These are phyloP conservation scores for Fusarium anguioides DNA, from an alignment of 2,329 filamentous ascomycete species.

Conservation along the genomic window DNA sequence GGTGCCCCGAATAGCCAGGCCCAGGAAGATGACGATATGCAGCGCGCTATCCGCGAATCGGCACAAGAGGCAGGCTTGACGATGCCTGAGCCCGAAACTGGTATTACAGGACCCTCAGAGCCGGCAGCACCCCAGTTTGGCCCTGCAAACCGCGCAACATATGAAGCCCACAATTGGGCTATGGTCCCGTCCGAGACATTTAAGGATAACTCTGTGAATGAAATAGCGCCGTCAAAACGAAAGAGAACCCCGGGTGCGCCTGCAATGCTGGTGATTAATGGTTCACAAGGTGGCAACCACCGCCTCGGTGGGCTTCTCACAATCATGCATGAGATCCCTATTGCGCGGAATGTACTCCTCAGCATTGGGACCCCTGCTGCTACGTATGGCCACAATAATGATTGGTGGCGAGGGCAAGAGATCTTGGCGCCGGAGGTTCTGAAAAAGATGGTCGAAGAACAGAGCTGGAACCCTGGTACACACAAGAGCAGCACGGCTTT, in stretches of 20 bases:
- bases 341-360: slow-evolving; percentile 67
- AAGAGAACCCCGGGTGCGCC: slow-evolving; percentile 57
- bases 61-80: slow-evolving; percentile 62
- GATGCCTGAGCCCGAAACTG: slow-evolving; percentile 60
- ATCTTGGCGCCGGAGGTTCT: slow-evolving; percentile 58
- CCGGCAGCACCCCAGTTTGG: slow-evolving; percentile 65
- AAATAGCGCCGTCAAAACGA: slow-evolving; percentile 54
- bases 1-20: slow-evolving; percentile 52
- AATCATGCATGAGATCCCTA: slow-evolving; percentile 69
- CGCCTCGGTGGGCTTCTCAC: slow-evolving; percentile 66
- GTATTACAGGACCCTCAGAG: slow-evolving; percentile 56
- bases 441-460: slow-evolving; percentile 48
- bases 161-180: slow-evolving; percentile 68
- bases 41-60: slow-evolving; percentile 67
- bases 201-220: slow-evolving; percentile 35
- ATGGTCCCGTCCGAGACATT: slow-evolving; percentile 60
- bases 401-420: slow-evolving; percentile 71
- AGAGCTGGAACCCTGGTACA: slow-evolving; percentile 44
- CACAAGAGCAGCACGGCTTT: slow-evolving; percentile 51
- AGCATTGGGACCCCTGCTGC: slow-evolving; percentile 53
- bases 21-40: slow-evolving; percentile 66
- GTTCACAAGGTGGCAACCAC: slow-evolving; percentile 51
- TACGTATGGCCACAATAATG: slow-evolving; percentile 65
- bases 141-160: slow-evolving; percentile 66
- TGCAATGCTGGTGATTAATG: slow-evolving; percentile 61